These are phyloP conservation scores for Scheffersomyces coipomensis DNA, from an alignment of 805 yeast genomes.

Conservation along the genomic window DNA sequence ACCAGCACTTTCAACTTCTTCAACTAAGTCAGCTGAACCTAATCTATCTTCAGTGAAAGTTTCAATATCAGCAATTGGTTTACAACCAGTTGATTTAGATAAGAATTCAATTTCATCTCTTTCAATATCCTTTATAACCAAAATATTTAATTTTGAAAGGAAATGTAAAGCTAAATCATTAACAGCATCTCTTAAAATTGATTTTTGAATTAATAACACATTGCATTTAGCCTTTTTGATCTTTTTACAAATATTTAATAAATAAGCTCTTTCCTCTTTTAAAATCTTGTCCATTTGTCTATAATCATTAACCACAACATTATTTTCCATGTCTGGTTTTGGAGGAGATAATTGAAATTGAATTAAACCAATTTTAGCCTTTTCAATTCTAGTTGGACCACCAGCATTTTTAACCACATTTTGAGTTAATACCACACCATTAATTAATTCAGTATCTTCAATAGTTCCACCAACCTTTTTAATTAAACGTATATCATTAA, in stretches of 20 bases:
- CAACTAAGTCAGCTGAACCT: constrained; percentile 88
- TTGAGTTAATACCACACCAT: constrained; percentile 93
- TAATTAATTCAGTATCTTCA: constrained; percentile 90
- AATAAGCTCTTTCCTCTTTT: constrained; percentile 95
- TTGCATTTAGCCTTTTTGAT: constrained; percentile 97
- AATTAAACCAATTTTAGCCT: constrained; percentile 84
- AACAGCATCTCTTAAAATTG: constrained; percentile 93
- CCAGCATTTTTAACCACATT: constrained; percentile 87
- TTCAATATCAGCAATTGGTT: constrained; percentile 94
- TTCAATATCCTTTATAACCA: constrained; percentile 94
- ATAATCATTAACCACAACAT: constrained; percentile 95
- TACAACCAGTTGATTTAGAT: constrained; percentile 81
- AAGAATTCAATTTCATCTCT: constrained; percentile 95
- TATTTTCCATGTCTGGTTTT: constrained; percentile 96
- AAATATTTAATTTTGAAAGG: constrained; percentile 84
- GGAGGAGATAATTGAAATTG: constrained; percentile 97
- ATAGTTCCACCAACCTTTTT: constrained; percentile 97
- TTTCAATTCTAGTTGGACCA: constrained; percentile 92
- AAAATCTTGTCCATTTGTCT: constrained; percentile 98
- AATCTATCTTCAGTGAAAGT: constrained; percentile 89
- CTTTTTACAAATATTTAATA: constrained; percentile 91
- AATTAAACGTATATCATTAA: constrained; percentile 82
- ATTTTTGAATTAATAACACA: constrained; percentile 84
- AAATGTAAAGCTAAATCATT: constrained; percentile 94
- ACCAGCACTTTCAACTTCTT: constrained; percentile 86